phyloP scores from a whole-genome alignment of 73 alveolate genomes.

The Blepharisma japonicum region DNA sequence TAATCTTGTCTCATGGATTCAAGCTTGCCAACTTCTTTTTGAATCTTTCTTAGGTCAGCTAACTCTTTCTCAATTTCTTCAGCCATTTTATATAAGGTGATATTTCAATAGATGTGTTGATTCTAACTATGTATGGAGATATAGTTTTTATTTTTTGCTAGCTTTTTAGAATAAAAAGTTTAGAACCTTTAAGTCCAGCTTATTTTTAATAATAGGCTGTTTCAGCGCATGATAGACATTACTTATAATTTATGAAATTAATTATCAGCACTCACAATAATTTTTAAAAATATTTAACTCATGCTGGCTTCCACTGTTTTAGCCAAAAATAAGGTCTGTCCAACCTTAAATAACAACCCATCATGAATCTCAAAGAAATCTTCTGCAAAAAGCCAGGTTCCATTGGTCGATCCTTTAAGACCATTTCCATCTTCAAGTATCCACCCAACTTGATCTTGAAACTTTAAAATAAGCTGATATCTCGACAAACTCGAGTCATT shows the following conservation, averaged over 20 bases:
- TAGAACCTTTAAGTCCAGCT: too few relatives aligned
- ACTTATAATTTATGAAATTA: too few relatives aligned
- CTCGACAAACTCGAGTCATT: conserved; percentile 32
- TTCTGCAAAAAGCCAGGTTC: conserved; percentile 67
- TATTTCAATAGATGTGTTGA: too few relatives aligned
- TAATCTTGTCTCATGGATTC: conserved; percentile 26
- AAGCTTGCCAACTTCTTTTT: conserved; percentile 10
- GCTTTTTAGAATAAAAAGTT: too few relatives aligned
- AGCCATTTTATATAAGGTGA: too few relatives aligned
- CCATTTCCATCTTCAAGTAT: conserved; percentile 60
- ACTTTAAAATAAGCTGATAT: conserved; percentile 35
- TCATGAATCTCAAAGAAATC: conserved; percentile 53
- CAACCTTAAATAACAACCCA: conserved; percentile 53
- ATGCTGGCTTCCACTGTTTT: too few relatives aligned
- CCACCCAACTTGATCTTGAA: conserved; percentile 40
- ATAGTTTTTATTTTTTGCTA: too few relatives aligned
- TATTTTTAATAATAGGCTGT: too few relatives aligned
- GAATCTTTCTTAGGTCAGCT: conserved; percentile 25
- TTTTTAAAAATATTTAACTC: too few relatives aligned
- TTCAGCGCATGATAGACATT: too few relatives aligned
- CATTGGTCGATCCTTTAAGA: conserved; percentile 45
- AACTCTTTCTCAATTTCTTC: conserved; percentile 23
- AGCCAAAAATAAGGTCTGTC: conserved; percentile 36
- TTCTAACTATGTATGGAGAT: too few relatives aligned
- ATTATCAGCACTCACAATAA: too few relatives aligned